Base-by-base conservation (phyloP, 805 yeast species). In the Candida corydali region DNA sequence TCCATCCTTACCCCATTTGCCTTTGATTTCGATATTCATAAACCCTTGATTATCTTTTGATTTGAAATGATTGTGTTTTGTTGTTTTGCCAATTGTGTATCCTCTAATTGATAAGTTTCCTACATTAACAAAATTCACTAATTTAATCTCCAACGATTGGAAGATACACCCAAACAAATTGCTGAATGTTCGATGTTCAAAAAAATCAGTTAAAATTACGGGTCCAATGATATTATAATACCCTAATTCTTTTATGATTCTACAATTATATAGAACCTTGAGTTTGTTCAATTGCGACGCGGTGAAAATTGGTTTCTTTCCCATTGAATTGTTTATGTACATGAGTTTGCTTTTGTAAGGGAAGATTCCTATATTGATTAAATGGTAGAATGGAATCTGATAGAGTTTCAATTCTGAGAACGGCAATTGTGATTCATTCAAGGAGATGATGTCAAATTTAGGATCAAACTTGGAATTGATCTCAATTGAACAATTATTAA, bases 1-100 rank as follows among this genome's bases (percentile, higher is more conserved):
- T 2, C 89, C 89, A 55, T 83, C 91, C 19, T 56, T 63, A 10
- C 87, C 89, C 70, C 81, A 80, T 25, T 65, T 63, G 0, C 86
- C 88, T 24, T 45, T 49, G 0, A 79, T 60, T 5, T 72, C 73
- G 16, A 65, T 41, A 8, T 62, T 57, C 59, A 68, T 61, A 57
- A 70, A 80, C 4, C 56, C 73, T 22, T 63, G 64, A 29, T 45
- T 45, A 30, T 43, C 36, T 20, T 34, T 37, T 19, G 25, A 11
- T 15, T 25, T 17, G 2, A 17, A 23, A 36, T 41, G 38, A n/a
- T 45, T 18, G 19, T 40, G 37, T 29, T 50, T 53, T 15, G 49
- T 52, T 11, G 58, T 53, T 45, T 70, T 78, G 0, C 88, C 87
- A 16, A 83, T 68, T 26, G 71, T 76, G 53, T 80, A 83, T 0